Base-by-base conservation (phyloP, 805 yeast species). In the Hanseniaspora hatyaiensis region DNA sequence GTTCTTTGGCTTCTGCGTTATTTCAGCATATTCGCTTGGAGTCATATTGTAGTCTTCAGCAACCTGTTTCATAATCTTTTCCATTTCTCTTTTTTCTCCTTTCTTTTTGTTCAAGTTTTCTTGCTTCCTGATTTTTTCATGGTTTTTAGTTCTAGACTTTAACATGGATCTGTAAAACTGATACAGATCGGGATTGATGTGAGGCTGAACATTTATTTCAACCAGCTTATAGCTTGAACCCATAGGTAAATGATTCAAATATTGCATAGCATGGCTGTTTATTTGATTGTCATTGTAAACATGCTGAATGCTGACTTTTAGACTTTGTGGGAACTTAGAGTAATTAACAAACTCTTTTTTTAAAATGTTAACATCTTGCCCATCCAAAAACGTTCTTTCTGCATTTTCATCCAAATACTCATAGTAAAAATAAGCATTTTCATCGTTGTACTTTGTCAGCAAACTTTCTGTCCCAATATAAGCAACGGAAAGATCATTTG, bases 151-250 rank as follows among this genome's bases (percentile, higher is more conserved):
- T 30, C 49, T 45, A 8, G 42, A 24, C 18, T 37, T 37, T 20
- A 45, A 22, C 23, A 37, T 30, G 5, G 38, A 19, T 16, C 24
- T 45, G 32, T 45, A 45, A 15, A 37, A 38, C 19, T 45, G 37
- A n/a, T 30, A 45, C 26, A 37, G 12, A 1, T 45, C 49, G 3
- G 23, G 24, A 6, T 18, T 20, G 4, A 45, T 24, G 3, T 34
- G 42, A 13, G 49, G 42, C 15, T 45, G 57, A 97, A 97, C 89
- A 59, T 85, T 80, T 44, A 95, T 73, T 56, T 92, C 97, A 47
- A 92, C 59, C 52, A 84, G 78, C 9, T 87, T 94, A 36, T 89
- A 62, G 45, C 81, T 82, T 0, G 95, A 81, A 1, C 96, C 96
- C 24, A 75, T 60, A 0, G 98, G 96, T 19, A 87, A 63, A 61